phyloP scores from a whole-genome alignment of 768 basidiomycete species.

The Crepidotus variabilis region DNA sequence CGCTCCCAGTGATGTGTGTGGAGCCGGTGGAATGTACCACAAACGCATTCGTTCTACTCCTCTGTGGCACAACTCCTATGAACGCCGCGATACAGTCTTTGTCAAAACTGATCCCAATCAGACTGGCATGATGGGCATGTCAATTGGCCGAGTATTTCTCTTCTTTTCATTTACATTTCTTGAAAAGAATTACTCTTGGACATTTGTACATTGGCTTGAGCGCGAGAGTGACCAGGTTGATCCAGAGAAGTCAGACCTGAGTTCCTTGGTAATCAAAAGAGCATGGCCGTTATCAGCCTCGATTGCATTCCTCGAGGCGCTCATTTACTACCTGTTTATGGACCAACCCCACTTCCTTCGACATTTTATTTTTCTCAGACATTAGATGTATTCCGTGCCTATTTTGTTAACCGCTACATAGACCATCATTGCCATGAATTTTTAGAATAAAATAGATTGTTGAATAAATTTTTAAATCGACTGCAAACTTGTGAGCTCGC shows the following conservation, averaged over 20 bases:
- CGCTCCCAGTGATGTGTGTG: constrained; percentile 17
- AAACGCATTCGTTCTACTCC: constrained; percentile 21
- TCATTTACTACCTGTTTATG: constrained; percentile 25
- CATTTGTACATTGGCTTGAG: constrained; percentile 22
- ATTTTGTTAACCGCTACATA: too few species aligned
- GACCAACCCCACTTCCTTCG: constrained; percentile 7
- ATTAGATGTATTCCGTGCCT: background rate
- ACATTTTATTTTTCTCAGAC: background rate
- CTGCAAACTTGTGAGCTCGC: background rate
- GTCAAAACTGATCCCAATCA: constrained; percentile 9
- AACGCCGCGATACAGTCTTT: constrained; percentile 18
- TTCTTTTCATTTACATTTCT: constrained; percentile 23
- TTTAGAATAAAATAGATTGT: background rate
- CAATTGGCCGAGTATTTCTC: constrained; percentile 18
- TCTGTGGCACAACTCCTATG: constrained; percentile 12
- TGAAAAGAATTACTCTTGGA: constrained; percentile 15
- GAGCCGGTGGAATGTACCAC: constrained; percentile 13
- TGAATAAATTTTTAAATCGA: background rate
- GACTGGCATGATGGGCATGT: constrained; percentile 19
- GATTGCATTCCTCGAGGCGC: constrained; percentile 21
- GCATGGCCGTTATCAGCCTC: constrained; percentile 15
- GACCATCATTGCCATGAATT: background rate
- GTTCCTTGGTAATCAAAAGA: background rate
- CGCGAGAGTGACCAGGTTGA: constrained; percentile 13
- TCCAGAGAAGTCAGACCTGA: constrained; percentile 22